These are phyloP conservation scores for Aegle marmelos DNA, from an alignment of 345 rosid genomes.

Conservation along the genomic window DNA sequence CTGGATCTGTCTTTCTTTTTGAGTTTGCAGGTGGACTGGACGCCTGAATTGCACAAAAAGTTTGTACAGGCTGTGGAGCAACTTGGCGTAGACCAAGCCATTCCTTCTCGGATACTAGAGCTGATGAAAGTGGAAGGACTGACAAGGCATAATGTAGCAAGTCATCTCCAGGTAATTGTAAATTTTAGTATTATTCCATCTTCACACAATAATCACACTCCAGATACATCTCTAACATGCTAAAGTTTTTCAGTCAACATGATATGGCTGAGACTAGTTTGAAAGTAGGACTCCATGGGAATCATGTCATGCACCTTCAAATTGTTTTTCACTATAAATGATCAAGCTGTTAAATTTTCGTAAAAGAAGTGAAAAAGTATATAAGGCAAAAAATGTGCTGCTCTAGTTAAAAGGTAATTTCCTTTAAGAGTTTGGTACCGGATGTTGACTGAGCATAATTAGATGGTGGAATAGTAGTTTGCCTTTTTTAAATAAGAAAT, in stretches of 20 bases:
- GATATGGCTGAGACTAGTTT: not conserved
- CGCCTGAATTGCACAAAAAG: constrained; percentile 80
- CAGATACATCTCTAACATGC: not conserved
- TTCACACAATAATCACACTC: not conserved
- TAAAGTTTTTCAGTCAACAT: not conserved
- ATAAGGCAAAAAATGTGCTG: too few species aligned
- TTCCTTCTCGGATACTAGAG: constrained; percentile 96
- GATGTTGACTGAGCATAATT: not conserved
- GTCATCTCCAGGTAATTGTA: constrained; percentile 85
- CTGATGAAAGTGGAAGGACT: constrained; percentile 90
- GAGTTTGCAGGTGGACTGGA: constrained; percentile 85
- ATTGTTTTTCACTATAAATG: not conserved
- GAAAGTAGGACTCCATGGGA: not conserved
- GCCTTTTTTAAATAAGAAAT: not conserved
- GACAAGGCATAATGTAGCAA: constrained; percentile 96
- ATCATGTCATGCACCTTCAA: not conserved
- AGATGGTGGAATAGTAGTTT: not conserved
- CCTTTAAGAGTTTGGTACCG: too few species aligned
- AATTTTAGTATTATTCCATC: not conserved
- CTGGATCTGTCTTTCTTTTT: not conserved
- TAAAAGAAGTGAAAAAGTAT: not conserved
- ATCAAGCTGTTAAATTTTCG: not conserved
- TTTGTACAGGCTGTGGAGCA: constrained; percentile 90
- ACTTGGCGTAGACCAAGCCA: constrained; percentile 87
- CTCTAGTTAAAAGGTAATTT: too few species aligned